Evolutionary conservation across 2,329 filamentous ascomycete genomes (phyloP).

Genomic region (Albifimbria verrucaria): DNA sequence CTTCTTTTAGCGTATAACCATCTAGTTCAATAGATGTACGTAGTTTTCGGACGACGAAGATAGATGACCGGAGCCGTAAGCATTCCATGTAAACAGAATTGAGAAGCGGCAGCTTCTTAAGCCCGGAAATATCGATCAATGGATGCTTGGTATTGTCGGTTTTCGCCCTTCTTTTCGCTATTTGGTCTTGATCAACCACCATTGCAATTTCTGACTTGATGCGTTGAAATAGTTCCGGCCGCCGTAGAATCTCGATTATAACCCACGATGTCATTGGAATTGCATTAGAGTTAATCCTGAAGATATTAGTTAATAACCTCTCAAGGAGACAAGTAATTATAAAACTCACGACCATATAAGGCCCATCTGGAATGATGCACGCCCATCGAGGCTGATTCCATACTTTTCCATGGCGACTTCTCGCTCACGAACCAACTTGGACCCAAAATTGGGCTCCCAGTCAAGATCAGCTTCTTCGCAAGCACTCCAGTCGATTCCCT

Average conservation of each 20-base stretch:
- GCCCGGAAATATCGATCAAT: constrained; percentile 10
- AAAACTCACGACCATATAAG: constrained; percentile 16
- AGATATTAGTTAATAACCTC: neutral
- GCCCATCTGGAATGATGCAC: constrained; percentile 19
- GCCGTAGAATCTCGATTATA: constrained; percentile 16
- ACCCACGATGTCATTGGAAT: constrained; percentile 20
- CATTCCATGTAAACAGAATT: constrained; percentile 19
- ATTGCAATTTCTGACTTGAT: constrained; percentile 11
- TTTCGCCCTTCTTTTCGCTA: neutral
- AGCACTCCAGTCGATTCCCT: constrained; percentile 10
- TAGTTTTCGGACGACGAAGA: constrained; percentile 18
- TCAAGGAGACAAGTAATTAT: neutral
- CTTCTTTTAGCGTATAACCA: constrained; percentile 16
- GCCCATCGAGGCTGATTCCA: constrained; percentile 15
- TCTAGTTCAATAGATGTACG: constrained; percentile 17
- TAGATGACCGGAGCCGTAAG: constrained; percentile 16
- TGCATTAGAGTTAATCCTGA: constrained; percentile 19
- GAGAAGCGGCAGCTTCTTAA: constrained; percentile 14
- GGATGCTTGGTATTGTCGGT: neutral
- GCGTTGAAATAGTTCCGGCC: constrained; percentile 13
- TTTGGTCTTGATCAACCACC: constrained; percentile 5
- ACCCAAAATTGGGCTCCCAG: constrained; percentile 19
- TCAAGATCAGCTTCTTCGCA: constrained; percentile 7
- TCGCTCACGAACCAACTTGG: constrained; percentile 18
- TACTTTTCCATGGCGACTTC: constrained; percentile 18